These are phyloP conservation scores for Mycena galericulata DNA, from an alignment of 768 basidiomycete species.

Conservation along the genomic window DNA sequence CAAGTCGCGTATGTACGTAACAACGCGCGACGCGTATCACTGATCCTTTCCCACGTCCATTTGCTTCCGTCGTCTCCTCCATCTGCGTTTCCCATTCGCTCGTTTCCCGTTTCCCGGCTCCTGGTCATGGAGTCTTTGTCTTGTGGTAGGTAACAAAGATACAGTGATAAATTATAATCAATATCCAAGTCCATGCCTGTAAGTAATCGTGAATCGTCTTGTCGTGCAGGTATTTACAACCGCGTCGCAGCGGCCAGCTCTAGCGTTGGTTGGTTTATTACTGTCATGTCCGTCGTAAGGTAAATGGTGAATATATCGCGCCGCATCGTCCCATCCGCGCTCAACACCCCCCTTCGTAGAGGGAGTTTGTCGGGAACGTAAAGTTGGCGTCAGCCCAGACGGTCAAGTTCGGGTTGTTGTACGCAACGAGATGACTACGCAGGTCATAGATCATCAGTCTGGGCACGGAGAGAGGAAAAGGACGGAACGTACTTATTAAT, in stretches of 20 bases:
- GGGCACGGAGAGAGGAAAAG: background rate
- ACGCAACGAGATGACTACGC: conserved; percentile 62
- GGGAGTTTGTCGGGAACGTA: conserved; percentile 76
- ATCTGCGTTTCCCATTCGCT: too few relatives aligned
- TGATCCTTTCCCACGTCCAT: too few relatives aligned
- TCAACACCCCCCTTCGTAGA: conserved; percentile 30
- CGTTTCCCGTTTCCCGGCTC: too few relatives aligned
- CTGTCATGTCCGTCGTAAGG: background rate
- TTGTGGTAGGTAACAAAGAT: too few relatives aligned
- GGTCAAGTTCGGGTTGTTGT: conserved; percentile 89
- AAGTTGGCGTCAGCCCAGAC: conserved; percentile 85
- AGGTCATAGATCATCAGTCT: background rate
- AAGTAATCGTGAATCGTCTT: too few relatives aligned
- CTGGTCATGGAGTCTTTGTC: too few relatives aligned
- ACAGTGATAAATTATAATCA: too few relatives aligned
- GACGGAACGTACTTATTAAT: conserved; percentile 66
- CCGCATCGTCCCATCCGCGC: background rate
- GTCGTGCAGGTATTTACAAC: background rate
- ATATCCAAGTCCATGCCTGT: too few relatives aligned
- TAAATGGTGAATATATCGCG: background rate
- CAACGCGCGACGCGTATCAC: too few relatives aligned
- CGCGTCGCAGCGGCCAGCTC: background rate
- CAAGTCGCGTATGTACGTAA: too few relatives aligned
- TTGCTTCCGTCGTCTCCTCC: too few relatives aligned
- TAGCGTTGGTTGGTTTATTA: background rate